A percentile compares a stretch with the other conserved stretches of the same genome.
Evolutionary conservation across 345 rosid species (phyloP).

Genomic region (Boechera stricta): DNA sequence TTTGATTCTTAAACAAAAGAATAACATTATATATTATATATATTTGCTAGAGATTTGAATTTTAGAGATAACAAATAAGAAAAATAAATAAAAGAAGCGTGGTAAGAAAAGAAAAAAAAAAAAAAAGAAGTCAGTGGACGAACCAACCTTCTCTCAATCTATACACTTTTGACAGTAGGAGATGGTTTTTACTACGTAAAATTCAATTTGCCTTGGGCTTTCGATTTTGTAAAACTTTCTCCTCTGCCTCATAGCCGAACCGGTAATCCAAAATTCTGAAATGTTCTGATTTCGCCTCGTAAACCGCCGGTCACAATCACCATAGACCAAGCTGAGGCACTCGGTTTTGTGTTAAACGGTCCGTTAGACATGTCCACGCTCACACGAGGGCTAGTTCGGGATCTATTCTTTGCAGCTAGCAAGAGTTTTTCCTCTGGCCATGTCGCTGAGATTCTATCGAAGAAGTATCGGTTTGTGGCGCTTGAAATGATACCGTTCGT

Average conservation of each 20-base stretch:
- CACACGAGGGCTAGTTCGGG: conserved; percentile 56
- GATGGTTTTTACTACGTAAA: conserved; percentile 27
- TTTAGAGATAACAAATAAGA: conserved; percentile 54
- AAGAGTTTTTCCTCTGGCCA: conserved; percentile 90
- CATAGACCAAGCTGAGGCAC: conserved; percentile 76
- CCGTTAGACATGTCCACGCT: conserved; percentile 64
- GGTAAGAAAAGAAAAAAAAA: conserved; percentile 45
- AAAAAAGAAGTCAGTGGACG: conserved; percentile 38
- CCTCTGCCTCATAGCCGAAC: conserved; percentile 54
- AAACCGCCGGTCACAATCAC: conserved; percentile 92
- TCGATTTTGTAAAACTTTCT: conserved; percentile 27
- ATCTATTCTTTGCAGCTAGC: conserved; percentile 49
- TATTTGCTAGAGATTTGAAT: conserved; percentile 55
- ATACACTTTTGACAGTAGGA: conserved; percentile 57
- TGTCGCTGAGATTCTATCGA: conserved; percentile 85
- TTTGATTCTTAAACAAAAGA: not conserved
- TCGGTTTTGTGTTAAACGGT: conserved; percentile 46
- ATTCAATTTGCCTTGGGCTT: conserved; percentile 33
- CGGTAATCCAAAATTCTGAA: conserved; percentile 92
- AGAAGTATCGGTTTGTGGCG: conserved; percentile 86
- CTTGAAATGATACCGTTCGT: conserved; percentile 77
- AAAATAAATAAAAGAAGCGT: conserved; percentile 49
- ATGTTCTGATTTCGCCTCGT: conserved; percentile 81
- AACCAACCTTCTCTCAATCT: conserved; percentile 57
- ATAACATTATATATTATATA: conserved; percentile 25